Percentiles rank a stretch among this genome's conserved stretches.
Evolutionary conservation across 1,284 basidiomycete genomes (phyloP).

Genomic region (Grifola frondosa): DNA sequence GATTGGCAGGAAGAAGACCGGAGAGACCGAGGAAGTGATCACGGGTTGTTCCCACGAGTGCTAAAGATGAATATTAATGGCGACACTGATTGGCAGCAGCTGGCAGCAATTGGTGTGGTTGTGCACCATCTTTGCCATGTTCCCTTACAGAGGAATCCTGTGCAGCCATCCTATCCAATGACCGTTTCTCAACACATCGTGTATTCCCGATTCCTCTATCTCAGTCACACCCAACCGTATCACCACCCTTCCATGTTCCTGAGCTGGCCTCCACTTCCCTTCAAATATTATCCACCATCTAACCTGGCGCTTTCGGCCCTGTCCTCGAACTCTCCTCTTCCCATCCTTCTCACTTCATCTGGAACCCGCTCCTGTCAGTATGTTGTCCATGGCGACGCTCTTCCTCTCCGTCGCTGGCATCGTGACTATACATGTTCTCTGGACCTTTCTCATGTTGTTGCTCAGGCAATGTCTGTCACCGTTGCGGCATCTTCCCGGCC

Average conservation of each 20-base stretch:
- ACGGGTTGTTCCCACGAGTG: constrained; percentile 10
- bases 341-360: constrained; percentile 6
- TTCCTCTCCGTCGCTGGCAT: constrained; percentile 14
- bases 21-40: constrained; percentile 11
- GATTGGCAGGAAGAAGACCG: constrained; percentile 12
- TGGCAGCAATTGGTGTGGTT: no score
- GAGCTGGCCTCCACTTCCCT: constrained; percentile 4
- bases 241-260: constrained; percentile 6
- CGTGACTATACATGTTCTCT: constrained; percentile 27
- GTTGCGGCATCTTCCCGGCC: constrained; percentile 39
- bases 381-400: constrained; percentile 7
- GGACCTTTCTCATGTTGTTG: constrained; percentile 36
- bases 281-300: constrained; percentile 4
- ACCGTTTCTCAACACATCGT: constrained; percentile 16
- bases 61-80: constrained; percentile 3
- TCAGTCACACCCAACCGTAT: no score
- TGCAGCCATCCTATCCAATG: constrained; percentile 9
- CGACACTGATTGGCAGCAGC: no score
- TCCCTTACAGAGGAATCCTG: no score
- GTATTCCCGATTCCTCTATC: constrained; percentile 5
- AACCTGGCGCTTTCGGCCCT: constrained; percentile 3
- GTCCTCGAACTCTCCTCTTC: constrained; percentile 6
- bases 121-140: constrained; percentile 8
- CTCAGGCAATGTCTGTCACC: constrained; percentile 37
- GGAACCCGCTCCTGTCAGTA: background rate